Evolutionary conservation across 208 protist species (phyloP).

Genomic region (Trypanosomatidae sp.): DNA sequence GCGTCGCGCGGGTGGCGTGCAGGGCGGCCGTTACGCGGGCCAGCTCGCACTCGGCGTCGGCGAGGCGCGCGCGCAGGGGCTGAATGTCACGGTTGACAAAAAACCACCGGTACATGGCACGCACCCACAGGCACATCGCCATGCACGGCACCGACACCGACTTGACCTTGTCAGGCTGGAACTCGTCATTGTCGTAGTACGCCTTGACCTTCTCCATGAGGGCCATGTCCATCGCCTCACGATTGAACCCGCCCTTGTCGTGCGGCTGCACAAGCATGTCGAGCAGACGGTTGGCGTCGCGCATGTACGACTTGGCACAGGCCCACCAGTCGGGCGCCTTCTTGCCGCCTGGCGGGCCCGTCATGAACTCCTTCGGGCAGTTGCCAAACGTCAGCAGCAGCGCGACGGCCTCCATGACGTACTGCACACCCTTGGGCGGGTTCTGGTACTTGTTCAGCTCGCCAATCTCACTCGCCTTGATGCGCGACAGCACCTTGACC

Average conservation of each 20-base stretch:
- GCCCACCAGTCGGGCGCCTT: slow-evolving; percentile 95
- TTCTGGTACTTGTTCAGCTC: slow-evolving; percentile 95
- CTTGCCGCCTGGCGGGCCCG: slow-evolving; percentile 81
- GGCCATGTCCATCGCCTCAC: slow-evolving; percentile 89
- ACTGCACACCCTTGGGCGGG: slow-evolving; percentile 93
- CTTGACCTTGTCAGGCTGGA: slow-evolving; percentile 84
- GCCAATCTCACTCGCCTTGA: slow-evolving; percentile 94
- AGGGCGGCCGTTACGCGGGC: slow-evolving; percentile 82
- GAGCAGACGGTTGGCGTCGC: slow-evolving; percentile 84
- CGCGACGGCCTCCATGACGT: slow-evolving; percentile 97
- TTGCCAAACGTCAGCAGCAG: slow-evolving; percentile 93
- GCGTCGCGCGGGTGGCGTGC: slow-evolving; percentile 69
- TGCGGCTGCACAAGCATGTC: slow-evolving; percentile 81
- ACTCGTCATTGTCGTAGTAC: slow-evolving; percentile 91
- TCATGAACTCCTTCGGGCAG: slow-evolving; percentile 90
- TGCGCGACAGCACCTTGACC: slow-evolving; percentile 88
- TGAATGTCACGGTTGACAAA: slow-evolving; percentile 92
- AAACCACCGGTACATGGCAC: slow-evolving; percentile 96
- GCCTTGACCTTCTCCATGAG: slow-evolving; percentile 91
- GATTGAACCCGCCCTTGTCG: slow-evolving; percentile 82
- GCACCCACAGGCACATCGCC: slow-evolving; percentile 96
- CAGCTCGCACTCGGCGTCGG: slow-evolving; percentile 83
- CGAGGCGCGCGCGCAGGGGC: slow-evolving; percentile 83
- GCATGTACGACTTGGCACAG: slow-evolving; percentile 89
- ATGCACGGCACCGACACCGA: slow-evolving; percentile 94